These are phyloP conservation scores for Acorus gramineus DNA, from an alignment of 106 monocot genomes.

Conservation along the genomic window DNA sequence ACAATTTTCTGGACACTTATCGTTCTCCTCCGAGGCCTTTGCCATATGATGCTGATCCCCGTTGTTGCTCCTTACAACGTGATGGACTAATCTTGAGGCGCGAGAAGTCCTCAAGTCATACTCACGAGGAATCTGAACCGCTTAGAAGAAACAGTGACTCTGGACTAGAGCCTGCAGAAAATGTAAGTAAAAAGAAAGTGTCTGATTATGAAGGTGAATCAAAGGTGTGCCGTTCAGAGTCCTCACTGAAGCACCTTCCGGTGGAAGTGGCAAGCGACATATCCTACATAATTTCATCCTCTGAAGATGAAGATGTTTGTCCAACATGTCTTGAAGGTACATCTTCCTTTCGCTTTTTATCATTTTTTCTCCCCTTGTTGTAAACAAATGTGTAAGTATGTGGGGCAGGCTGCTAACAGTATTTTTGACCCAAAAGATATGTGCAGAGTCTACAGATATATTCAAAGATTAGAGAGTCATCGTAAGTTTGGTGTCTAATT, in stretches of 20 bases:
- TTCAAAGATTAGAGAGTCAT: too few relatives aligned
- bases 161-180: constrained; percentile 12
- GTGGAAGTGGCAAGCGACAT: constrained; percentile 17
- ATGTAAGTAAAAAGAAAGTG: constrained; percentile 13
- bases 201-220: constrained; percentile 21
- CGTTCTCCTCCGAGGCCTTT: constrained; percentile 69
- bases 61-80: constrained; percentile 30
- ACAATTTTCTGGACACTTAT: constrained; percentile 45
- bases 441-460: too few relatives aligned
- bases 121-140: constrained; percentile 45
- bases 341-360: too few relatives aligned
- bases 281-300: constrained; percentile 31
- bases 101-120: constrained; percentile 45
- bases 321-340: constrained; percentile 95
- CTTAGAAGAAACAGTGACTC: constrained; percentile 14
- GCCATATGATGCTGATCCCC: constrained; percentile 67
- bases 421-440: too few relatives aligned
- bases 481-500: too few relatives aligned
- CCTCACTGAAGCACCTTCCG: constrained; percentile 22
- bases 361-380: too few relatives aligned
- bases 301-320: constrained; percentile 86
- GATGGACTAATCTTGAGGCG: constrained; percentile 26
- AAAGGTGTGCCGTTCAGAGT: constrained; percentile 24
- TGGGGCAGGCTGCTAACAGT: too few relatives aligned
- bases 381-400: too few relatives aligned